These are phyloP conservation scores for Nitzschia sp. DNA, from an alignment of 108 stramenopile genomes.

Conservation along the genomic window DNA sequence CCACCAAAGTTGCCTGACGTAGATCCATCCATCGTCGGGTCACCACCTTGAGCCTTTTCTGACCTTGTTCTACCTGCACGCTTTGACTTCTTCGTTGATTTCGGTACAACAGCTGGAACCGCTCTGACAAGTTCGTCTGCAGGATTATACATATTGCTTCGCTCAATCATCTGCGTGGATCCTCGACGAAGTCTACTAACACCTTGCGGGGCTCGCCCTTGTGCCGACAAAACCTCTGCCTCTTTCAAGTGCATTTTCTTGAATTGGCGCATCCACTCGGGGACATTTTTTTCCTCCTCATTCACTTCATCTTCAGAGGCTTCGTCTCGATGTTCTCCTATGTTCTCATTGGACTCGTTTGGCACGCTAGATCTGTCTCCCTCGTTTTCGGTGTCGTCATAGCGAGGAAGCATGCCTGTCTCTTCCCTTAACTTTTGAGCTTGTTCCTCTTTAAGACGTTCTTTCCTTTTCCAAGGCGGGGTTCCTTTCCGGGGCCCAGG, in stretches of 20 bases:
- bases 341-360: neutral
- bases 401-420: conserved; percentile 10
- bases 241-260: conserved; percentile 19
- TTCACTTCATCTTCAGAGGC: conserved; percentile 2
- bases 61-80: too few relatives aligned
- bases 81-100: neutral
- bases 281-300: conserved; percentile 1
- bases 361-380: neutral
- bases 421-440: conserved; percentile 4
- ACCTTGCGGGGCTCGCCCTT: conserved; percentile 21
- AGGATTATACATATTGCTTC: neutral
- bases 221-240: conserved; percentile 16
- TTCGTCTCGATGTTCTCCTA: neutral
- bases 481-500: neutral
- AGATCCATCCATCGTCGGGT: neutral
- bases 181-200: conserved; percentile 12
- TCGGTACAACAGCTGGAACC: neutral
- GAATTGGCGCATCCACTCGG: conserved; percentile 27
- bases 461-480: conserved; percentile 12
- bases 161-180: conserved; percentile 17
- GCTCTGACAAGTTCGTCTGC: conserved; percentile 3
- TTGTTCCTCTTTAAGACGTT: conserved; percentile 19
- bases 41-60: too few relatives aligned
- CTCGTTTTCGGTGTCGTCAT: neutral
- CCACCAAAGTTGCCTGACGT: neutral